phyloP scores from a whole-genome alignment of 805 yeast species.

The Starmera amethionina region DNA sequence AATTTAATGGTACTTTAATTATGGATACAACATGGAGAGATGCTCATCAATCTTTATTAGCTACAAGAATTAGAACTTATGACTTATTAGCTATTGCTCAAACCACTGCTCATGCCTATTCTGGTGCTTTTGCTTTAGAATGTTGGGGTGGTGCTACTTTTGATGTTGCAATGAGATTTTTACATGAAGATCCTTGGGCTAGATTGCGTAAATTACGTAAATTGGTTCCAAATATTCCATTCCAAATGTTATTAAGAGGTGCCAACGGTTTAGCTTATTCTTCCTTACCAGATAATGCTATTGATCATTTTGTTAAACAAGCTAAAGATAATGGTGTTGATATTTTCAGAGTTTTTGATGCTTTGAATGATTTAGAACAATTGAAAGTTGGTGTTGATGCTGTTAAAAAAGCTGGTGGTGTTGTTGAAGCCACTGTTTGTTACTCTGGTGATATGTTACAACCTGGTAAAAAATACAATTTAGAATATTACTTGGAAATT shows the following conservation, averaged over 20 bases:
- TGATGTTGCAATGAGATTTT: constrained; percentile 96
- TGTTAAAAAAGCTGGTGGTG: constrained; percentile 97
- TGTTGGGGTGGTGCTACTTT: constrained; percentile 99
- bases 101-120: constrained; percentile 81
- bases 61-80: constrained; percentile 93
- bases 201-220: constrained; percentile 81
- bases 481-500: constrained; percentile 76
- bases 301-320: constrained; percentile 91
- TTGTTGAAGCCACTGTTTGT: constrained; percentile 96
- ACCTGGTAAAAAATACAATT: constrained; percentile 92
- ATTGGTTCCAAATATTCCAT: constrained; percentile 95
- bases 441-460: constrained; percentile 98
- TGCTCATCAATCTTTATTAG: constrained; percentile 95
- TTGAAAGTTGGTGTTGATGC: constrained; percentile 97
- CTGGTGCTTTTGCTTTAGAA: constrained; percentile 90
- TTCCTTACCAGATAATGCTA: constrained; percentile 96
- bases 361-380: constrained; percentile 93
- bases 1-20: constrained; percentile 74
- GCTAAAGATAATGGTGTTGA: constrained; percentile 97
- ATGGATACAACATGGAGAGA: constrained; percentile 99
- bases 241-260: constrained; percentile 98
- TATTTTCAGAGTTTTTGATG: constrained; percentile 95
- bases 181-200: constrained; percentile 98
- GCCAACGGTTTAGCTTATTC: constrained; percentile 99
- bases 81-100: constrained; percentile 90